Percentiles rank a stretch among this genome's conserved stretches.
phyloP scores from a whole-genome alignment of 495 filamentous ascomycete genomes.

The Aspergillus sparsus region DNA sequence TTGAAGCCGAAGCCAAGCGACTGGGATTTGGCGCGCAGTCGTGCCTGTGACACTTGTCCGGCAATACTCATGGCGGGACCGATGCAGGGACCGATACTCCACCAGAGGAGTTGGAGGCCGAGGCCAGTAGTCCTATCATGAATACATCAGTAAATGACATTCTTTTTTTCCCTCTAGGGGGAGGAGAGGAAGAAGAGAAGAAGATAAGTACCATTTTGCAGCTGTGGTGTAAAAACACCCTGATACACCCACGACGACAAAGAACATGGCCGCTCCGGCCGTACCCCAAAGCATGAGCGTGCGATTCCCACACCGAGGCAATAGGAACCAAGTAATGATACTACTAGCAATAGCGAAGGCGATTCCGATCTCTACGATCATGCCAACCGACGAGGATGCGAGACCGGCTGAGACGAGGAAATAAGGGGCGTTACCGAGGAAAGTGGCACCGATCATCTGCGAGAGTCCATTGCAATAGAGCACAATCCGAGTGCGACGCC shows the following conservation, averaged over 20 bases:
- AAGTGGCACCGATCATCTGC: conserved; percentile 27
- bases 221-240: conserved; percentile 23
- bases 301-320: conserved; percentile 27
- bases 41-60: conserved; percentile 30
- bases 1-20: conserved; percentile 30
- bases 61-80: conserved; percentile 29
- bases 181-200: not conserved
- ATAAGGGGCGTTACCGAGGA: conserved; percentile 30
- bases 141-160: not conserved
- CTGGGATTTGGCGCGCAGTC: conserved; percentile 32
- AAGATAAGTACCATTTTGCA: conserved; percentile 21
- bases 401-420: conserved; percentile 31
- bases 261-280: conserved; percentile 16
- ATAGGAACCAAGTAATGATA: conserved; percentile 22
- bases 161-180: not conserved
- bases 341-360: conserved; percentile 24
- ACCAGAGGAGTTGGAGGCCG: conserved; percentile 24
- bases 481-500: conserved; percentile 35
- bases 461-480: conserved; percentile 26
- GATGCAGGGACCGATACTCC: conserved; percentile 26
- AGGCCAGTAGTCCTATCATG: conserved; percentile 19
- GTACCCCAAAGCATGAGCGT: conserved; percentile 26
- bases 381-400: conserved; percentile 17
- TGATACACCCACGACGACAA: conserved; percentile 28
- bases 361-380: conserved; percentile 30